A percentile compares a stretch with the other conserved stretches of the same genome.
phyloP scores from a whole-genome alignment of 2,329 filamentous ascomycete genomes.

The Colletotrichum coccodes region DNA sequence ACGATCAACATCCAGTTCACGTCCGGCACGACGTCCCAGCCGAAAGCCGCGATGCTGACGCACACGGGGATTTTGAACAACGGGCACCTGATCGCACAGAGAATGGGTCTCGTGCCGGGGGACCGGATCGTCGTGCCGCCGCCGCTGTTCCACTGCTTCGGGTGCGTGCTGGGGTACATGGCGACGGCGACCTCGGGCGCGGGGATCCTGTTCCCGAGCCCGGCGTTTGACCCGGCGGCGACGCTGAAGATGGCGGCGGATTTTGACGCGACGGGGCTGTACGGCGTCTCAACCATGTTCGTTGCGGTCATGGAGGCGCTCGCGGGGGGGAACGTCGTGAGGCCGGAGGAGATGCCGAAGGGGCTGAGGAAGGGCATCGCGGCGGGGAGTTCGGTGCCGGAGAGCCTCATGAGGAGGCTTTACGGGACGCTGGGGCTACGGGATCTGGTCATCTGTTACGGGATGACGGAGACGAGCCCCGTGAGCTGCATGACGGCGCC shows the following conservation, averaged over 20 bases:
- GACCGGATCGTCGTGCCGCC: slow-evolving; percentile 89
- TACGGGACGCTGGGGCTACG: slow-evolving; percentile 79
- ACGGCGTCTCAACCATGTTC: slow-evolving; percentile 96
- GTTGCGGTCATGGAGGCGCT: slow-evolving; percentile 85
- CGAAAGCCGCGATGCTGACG: slow-evolving; percentile 90
- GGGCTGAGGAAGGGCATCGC: slow-evolving; percentile 88
- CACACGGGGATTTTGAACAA: slow-evolving; percentile 94
- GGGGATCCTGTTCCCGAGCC: slow-evolving; percentile 84
- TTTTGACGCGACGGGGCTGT: slow-evolving; percentile 71
- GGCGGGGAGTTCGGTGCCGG: slow-evolving; percentile 86
- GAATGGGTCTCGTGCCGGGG: slow-evolving; percentile 80
- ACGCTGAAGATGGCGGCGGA: slow-evolving; percentile 68
- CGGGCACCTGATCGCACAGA: slow-evolving; percentile 81
- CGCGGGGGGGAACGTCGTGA: slow-evolving; percentile 48
- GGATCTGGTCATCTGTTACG: slow-evolving; percentile 93
- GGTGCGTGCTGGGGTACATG: slow-evolving; percentile 93
- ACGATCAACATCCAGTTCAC: slow-evolving; percentile 97
- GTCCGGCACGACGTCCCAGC: slow-evolving; percentile 89
- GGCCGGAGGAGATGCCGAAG: slow-evolving; percentile 38
- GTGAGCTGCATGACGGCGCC: slow-evolving; percentile 86
- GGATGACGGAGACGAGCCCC: slow-evolving; percentile 91
- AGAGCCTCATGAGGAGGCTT: slow-evolving; percentile 81
- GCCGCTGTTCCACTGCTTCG: slow-evolving; percentile 91
- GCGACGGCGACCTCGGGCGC: slow-evolving; percentile 86
- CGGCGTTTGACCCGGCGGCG: slow-evolving; percentile 85